phyloP scores from a whole-genome alignment of 192 early-diverging fungal species.

The Coemansia javaensis region DNA sequence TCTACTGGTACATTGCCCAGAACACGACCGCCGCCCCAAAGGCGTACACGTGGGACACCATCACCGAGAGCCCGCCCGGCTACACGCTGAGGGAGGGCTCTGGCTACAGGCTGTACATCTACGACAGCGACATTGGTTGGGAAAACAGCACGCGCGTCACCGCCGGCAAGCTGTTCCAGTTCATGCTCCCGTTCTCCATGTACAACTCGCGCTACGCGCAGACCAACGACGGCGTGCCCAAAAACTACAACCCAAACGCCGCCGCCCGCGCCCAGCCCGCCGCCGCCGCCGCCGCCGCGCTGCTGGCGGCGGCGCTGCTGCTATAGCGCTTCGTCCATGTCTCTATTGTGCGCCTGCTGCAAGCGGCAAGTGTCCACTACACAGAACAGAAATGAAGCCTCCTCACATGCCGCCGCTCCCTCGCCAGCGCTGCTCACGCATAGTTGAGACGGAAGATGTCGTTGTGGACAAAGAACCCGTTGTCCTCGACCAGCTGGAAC shows the following conservation, averaged over 20 bases:
- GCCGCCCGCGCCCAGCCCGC: slow-evolving; percentile 19
- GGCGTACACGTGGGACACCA: slow-evolving; percentile 44
- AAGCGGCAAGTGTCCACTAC: not conserved
- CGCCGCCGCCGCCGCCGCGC: not conserved
- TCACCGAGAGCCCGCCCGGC: slow-evolving; percentile 48
- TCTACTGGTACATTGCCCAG: slow-evolving; percentile 51
- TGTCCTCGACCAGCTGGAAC: slow-evolving; percentile 79
- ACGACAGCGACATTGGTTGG: slow-evolving; percentile 47
- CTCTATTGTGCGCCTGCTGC: too few species aligned
- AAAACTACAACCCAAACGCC: slow-evolving; percentile 48
- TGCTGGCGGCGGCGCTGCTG: too few species aligned
- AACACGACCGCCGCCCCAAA: slow-evolving; percentile 33
- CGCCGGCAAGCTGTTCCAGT: slow-evolving; percentile 49
- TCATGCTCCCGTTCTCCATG: slow-evolving; percentile 51
- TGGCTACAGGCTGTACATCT: slow-evolving; percentile 48
- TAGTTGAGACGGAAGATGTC: slow-evolving; percentile 82
- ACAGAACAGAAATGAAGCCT: not conserved
- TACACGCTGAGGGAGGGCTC: slow-evolving; percentile 43
- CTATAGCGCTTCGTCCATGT: not conserved
- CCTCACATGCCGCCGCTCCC: too few species aligned
- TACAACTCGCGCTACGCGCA: slow-evolving; percentile 51
- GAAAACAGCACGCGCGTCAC: slow-evolving; percentile 47
- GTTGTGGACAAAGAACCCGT: slow-evolving; percentile 77
- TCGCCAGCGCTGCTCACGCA: slow-evolving; percentile 18
- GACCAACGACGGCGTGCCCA: slow-evolving; percentile 48